A percentile compares a stretch with the other conserved stretches of the same genome.
Conservation (phyloP, 352 stramenopile genomes). For the Phytopythium mirpurense region DNA sequence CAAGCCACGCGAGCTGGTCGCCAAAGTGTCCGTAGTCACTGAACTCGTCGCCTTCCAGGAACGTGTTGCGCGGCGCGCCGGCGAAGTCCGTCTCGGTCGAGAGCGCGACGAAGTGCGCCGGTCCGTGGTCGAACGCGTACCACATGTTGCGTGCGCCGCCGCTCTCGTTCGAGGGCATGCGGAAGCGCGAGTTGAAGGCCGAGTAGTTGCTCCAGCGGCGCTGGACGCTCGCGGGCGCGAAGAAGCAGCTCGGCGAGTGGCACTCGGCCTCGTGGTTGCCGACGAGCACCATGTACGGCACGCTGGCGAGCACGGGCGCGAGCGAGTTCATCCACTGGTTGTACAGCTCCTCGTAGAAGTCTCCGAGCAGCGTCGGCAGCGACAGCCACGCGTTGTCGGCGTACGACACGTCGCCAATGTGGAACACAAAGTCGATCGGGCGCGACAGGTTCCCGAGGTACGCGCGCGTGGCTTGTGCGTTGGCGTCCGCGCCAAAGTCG, state of each 20-base stretch:
- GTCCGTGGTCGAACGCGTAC: constrained; percentile 38
- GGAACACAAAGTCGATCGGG: constrained; percentile 35
- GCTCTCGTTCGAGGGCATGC: constrained; percentile 33
- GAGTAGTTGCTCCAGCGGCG: constrained; percentile 46
- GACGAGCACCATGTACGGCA: constrained; percentile 71
- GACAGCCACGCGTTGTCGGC: constrained; percentile 33
- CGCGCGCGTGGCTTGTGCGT: constrained; percentile 13
- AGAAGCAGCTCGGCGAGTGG: constrained; percentile 25
- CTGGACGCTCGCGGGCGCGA: constrained; percentile 19
- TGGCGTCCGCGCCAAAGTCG: constrained; percentile 31
- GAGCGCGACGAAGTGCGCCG: constrained; percentile 72
- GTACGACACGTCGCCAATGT: constrained; percentile 41
- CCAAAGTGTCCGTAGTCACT: constrained; percentile 33
- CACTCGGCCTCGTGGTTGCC: constrained; percentile 50
- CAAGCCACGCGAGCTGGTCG: constrained; percentile 44
- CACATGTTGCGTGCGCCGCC: constrained; percentile 38
- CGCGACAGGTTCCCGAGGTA: constrained; percentile 10
- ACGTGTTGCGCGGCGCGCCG: constrained; percentile 30
- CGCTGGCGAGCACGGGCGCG: constrained; percentile 26
- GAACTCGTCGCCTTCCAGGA: constrained; percentile 5
- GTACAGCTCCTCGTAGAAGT: constrained; percentile 44
- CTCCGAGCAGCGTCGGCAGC: constrained; percentile 16
- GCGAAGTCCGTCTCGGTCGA: constrained; percentile 65
- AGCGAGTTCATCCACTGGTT: constrained; percentile 71
- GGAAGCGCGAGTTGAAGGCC: constrained; percentile 43